These are phyloP conservation scores for Geosmithia flava DNA, from an alignment of 2,329 filamentous ascomycete species.

Conservation along the genomic window DNA sequence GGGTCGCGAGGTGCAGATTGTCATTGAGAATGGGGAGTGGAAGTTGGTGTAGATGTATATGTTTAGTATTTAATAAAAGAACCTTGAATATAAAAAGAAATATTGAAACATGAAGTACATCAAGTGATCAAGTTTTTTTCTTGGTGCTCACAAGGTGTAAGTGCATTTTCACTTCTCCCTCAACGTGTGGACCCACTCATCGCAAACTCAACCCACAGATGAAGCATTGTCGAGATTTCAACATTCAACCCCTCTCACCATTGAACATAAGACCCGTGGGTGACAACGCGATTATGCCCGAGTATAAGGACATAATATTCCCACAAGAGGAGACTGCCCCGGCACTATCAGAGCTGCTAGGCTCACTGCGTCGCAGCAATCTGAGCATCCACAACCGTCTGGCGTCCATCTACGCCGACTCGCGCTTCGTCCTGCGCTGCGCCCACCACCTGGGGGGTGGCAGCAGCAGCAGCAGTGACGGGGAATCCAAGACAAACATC, in stretches of 20 bases:
- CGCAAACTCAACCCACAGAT: neutral
- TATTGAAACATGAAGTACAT: no score
- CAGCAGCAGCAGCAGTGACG: neutral
- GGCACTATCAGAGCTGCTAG: slow-evolving; percentile 57
- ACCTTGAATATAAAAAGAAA: neutral
- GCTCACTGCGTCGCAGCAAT: slow-evolving; percentile 62
- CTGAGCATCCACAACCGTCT: slow-evolving; percentile 75
- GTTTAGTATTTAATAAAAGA: neutral
- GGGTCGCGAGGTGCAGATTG: slow-evolving; percentile 63
- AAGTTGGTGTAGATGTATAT: slow-evolving; percentile 34
- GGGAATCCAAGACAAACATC: neutral
- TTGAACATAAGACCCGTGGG: neutral
- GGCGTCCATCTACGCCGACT: slow-evolving; percentile 64
- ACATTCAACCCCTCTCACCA: neutral
- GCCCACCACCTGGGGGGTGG: slow-evolving; percentile 28
- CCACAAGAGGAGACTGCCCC: slow-evolving; percentile 38
- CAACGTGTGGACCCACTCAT: neutral
- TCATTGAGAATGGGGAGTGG: slow-evolving; percentile 54
- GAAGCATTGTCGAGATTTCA: neutral
- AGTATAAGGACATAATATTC: slow-evolving; percentile 33
- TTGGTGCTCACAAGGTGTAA: no score
- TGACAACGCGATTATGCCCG: slow-evolving; percentile 4
- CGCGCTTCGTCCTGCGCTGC: slow-evolving; percentile 57
- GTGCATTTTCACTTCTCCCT: no score
- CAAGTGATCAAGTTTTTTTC: no score